Evolutionary conservation across 2,329 filamentous ascomycete genomes (phyloP), one percentile per base, ranked within the genome.

Genomic region (Colletotrichum sp.): DNA sequence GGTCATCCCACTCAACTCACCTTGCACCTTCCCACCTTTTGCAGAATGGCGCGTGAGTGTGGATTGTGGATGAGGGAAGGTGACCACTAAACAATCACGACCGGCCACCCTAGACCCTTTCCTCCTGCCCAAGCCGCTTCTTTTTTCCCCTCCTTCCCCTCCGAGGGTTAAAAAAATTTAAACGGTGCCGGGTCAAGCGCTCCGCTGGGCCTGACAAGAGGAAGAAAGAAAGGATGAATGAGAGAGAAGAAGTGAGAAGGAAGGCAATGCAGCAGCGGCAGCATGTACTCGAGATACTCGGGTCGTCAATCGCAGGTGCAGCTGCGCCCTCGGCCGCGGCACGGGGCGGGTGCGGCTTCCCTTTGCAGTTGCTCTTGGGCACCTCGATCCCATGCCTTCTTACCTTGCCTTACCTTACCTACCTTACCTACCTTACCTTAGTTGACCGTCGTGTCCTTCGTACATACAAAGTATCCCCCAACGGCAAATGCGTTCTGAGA

Each of bases 131-230:
- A 32, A 55, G 39, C n/a, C 36, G 64, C 52, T 49, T 60, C 32
- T 59, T 74, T 59, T 74, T 74, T n/a, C 70, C 74, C 70, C 65
- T 69, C 70, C 59, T 74, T 76, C 34, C 65, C 65, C 65, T 55
- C 34, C 63, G 32, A 68, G 57, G 57, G 15, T 49, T 64, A 26
- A 55, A 57, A 55, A 67, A 30, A 67, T 34, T 62, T 68, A 68
- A 66, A 55, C 70, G 36, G 75, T 75, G 63, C 76, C 76, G 75
- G 76, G 76, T 67, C 76, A 75, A 77, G 76, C 76, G 76, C 76
- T 67, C 70, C 44, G 68, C 64, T 39, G 32, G 34, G 30, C 71
- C 52, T 60, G 60, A 60, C 34, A 57, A 34, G 15, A 32, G n/a
- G 49, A 28, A 36, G 63, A n/a, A 32, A 36, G 32, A 32, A 21